Evolutionary conservation across 1,139 yeast genomes (phyloP).

Genomic region (Yamadazyma siamensis): DNA sequence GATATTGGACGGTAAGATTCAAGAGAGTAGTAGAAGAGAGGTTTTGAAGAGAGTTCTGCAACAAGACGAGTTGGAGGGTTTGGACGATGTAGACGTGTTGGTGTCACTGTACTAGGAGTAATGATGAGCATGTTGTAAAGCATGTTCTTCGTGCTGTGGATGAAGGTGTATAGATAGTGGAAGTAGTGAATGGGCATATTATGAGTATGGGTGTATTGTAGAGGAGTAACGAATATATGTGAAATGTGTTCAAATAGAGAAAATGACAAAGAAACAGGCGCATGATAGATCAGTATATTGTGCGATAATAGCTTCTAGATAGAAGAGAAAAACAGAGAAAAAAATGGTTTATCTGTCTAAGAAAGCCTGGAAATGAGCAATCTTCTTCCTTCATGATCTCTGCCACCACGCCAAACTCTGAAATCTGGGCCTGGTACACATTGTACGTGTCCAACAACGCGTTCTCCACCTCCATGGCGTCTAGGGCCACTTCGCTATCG

Average conservation of each 20-base stretch:
- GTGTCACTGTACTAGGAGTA: conserved; percentile 17
- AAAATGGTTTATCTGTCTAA: neutral
- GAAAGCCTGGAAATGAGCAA: neutral
- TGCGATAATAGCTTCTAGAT: too few relatives aligned
- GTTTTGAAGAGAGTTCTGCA: conserved; percentile 73
- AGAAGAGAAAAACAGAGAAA: too few relatives aligned
- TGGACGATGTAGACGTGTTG: conserved; percentile 48
- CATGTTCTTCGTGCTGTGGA: neutral
- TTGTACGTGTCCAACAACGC: conserved; percentile 1
- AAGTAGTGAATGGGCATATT: too few relatives aligned
- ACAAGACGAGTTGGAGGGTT: conserved; percentile 62
- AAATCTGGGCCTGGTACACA: neutral
- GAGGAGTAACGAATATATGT: too few relatives aligned
- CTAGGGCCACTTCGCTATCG: neutral
- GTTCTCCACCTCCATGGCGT: neutral
- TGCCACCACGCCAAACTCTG: conserved; percentile 1
- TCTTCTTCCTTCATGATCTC: conserved; percentile 1
- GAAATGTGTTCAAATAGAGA: too few relatives aligned
- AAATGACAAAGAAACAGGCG: too few relatives aligned
- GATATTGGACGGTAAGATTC: conserved; percentile 76
- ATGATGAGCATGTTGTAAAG: neutral
- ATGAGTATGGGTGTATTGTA: too few relatives aligned
- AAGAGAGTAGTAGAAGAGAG: conserved; percentile 80
- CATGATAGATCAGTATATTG: too few relatives aligned
- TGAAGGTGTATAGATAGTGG: too few relatives aligned